phyloP scores from a whole-genome alignment of 2,329 filamentous ascomycete species.

The Apiospora marii region DNA sequence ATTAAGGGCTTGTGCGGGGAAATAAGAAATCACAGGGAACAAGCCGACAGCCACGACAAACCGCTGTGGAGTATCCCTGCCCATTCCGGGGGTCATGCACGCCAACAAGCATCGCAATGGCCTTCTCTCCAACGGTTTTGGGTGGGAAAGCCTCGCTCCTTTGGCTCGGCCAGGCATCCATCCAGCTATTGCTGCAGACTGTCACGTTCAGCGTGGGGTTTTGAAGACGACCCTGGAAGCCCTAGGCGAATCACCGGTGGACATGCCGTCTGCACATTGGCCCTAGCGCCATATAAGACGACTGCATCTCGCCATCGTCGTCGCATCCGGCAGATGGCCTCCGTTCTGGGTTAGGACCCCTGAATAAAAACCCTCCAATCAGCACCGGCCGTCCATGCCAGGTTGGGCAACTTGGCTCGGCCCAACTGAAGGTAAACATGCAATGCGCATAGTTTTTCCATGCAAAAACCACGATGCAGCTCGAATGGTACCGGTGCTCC shows the following conservation, averaged over 20 bases:
- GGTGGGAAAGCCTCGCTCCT: not conserved
- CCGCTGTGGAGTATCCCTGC: constrained; percentile 37
- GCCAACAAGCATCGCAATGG: not conserved
- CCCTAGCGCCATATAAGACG: constrained; percentile 15
- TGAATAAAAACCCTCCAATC: constrained; percentile 38
- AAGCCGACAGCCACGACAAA: not conserved
- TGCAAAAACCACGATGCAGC: not conserved
- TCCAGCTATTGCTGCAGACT: not conserved
- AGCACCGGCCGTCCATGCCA: constrained; percentile 26
- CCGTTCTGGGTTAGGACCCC: constrained; percentile 32
- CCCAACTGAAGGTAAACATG: constrained; percentile 11
- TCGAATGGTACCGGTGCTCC: constrained; percentile 17
- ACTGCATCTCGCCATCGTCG: constrained; percentile 26
- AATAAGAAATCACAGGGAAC: not conserved
- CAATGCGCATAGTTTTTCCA: constrained; percentile 1
- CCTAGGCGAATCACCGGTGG: not conserved
- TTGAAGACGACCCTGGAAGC: not conserved
- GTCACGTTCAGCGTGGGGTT: constrained; percentile 16
- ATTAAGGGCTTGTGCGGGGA: constrained; percentile 25
- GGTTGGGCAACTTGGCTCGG: constrained; percentile 29
- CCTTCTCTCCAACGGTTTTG: constrained; percentile 18
- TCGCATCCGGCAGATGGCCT: constrained; percentile 35
- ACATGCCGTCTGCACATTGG: not conserved
- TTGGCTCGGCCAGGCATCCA: not conserved
- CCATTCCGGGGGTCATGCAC: constrained; percentile 28